Evolutionary conservation across 2,329 filamentous ascomycete species (phyloP).

Genomic region (Laburnicola sp.): DNA sequence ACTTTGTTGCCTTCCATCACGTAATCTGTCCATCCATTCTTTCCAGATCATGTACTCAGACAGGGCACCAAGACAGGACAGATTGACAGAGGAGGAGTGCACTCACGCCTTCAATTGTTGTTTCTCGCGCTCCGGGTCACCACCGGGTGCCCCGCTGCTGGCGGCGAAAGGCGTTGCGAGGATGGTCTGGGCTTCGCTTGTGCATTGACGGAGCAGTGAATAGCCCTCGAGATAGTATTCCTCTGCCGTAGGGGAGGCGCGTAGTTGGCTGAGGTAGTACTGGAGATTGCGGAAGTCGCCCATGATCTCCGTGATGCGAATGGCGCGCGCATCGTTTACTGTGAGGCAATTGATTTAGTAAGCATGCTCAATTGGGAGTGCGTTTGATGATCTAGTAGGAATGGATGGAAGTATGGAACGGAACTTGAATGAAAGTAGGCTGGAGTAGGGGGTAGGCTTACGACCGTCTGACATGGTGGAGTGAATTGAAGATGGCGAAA

Average conservation of each 20-base stretch:
- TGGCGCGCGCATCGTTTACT: constrained; percentile 67
- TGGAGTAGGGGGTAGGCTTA: constrained; percentile 44
- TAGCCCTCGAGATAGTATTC: constrained; percentile 64
- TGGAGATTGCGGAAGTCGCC: constrained; percentile 65
- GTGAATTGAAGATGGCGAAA: constrained; percentile 11
- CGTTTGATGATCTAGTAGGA: background rate
- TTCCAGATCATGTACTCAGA: background rate
- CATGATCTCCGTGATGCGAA: constrained; percentile 66
- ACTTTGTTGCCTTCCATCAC: background rate
- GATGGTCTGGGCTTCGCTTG: constrained; percentile 58
- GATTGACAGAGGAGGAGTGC: background rate
- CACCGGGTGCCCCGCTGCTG: constrained; percentile 45
- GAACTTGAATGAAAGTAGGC: background rate
- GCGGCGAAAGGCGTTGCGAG: constrained; percentile 58
- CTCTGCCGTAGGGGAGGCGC: constrained; percentile 55
- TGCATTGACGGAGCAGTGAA: constrained; percentile 59
- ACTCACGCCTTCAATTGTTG: constrained; percentile 59
- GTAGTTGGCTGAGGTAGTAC: constrained; percentile 60
- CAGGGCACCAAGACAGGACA: background rate
- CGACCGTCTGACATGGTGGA: constrained; percentile 60
- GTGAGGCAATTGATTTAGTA: constrained; percentile 20
- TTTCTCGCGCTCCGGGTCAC: constrained; percentile 59
- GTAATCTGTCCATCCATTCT: background rate
- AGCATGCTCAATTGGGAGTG: background rate
- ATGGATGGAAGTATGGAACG: background rate